These are phyloP conservation scores for Beauveria sp. DNA, from an alignment of 2,329 filamentous ascomycete genomes.

Conservation along the genomic window DNA sequence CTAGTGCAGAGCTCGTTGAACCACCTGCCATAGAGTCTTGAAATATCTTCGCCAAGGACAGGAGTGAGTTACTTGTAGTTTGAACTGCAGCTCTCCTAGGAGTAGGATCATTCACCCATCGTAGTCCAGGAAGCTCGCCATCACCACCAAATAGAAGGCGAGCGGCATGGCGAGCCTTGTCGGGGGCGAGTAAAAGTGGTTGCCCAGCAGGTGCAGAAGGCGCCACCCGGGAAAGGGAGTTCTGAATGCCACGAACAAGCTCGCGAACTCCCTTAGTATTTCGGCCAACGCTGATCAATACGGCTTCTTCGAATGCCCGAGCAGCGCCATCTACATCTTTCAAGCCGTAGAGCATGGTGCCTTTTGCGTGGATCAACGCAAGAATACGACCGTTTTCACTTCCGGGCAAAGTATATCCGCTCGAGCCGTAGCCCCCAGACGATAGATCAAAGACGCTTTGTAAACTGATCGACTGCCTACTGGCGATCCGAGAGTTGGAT, in stretches of 20 bases:
- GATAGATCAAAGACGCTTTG: background rate
- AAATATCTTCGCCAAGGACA: constrained; percentile 95
- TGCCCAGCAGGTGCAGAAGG: constrained; percentile 11
- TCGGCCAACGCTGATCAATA: constrained; percentile 76
- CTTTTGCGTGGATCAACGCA: constrained; percentile 91
- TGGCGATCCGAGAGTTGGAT: background rate
- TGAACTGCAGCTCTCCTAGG: constrained; percentile 75
- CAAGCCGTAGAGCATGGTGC: constrained; percentile 92
- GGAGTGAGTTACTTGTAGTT: constrained; percentile 88
- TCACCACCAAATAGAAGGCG: constrained; percentile 70
- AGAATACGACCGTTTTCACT: constrained; percentile 88
- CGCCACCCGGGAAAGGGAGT: constrained; percentile 49
- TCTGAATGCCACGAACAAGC: constrained; percentile 71
- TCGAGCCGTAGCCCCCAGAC: constrained; percentile 43
- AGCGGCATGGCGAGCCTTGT: constrained; percentile 75
- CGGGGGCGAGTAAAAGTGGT: constrained; percentile 74
- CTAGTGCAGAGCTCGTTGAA: constrained; percentile 43
- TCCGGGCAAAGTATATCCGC: constrained; percentile 77
- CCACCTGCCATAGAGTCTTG: constrained; percentile 88
- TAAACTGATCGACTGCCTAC: constrained; percentile 36
- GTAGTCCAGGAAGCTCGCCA: constrained; percentile 73
- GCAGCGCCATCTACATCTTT: constrained; percentile 77
- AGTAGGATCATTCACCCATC: constrained; percentile 60
- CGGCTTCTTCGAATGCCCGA: constrained; percentile 87
- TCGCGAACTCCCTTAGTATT: constrained; percentile 63